These are phyloP conservation scores for Ophiocordyceps sinensis DNA, from an alignment of 2,329 filamentous ascomycete species.

Conservation along the genomic window DNA sequence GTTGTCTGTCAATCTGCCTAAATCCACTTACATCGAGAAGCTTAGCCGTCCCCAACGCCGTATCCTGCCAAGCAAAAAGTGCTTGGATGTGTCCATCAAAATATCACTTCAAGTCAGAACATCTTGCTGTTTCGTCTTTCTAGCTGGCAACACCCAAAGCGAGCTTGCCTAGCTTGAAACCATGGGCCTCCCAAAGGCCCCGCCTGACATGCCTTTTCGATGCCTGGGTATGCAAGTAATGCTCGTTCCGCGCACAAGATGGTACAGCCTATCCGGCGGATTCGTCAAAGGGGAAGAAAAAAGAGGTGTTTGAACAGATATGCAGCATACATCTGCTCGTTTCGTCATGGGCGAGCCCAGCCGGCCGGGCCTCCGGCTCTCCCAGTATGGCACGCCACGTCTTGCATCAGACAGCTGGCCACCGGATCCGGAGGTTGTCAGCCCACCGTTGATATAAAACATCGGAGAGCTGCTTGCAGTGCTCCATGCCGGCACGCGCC, in stretches of 20 bases:
- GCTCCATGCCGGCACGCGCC: conserved; percentile 66
- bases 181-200: background rate
- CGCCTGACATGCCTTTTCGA: conserved; percentile 4
- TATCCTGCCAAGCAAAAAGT: background rate
- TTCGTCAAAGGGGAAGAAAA: conserved; percentile 1
- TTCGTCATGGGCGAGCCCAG: background rate
- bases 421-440: conserved; percentile 62
- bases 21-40: conserved; percentile 5
- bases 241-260: conserved; percentile 8
- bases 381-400: background rate
- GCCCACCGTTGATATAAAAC: conserved; percentile 86
- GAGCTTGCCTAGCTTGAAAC: background rate
- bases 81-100: background rate
- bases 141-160: background rate
- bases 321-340: background rate
- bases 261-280: conserved; percentile 5
- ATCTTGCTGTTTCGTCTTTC: background rate
- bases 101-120: conserved; percentile 1
- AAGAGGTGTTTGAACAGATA: background rate
- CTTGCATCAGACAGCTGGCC: conserved; percentile 30
- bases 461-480: conserved; percentile 77
- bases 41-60: conserved; percentile 4
- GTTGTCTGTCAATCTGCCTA: conserved; percentile 7
- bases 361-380: background rate
- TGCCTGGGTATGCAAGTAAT: conserved; percentile 8